These are phyloP conservation scores for Sclerotinia minor DNA, from an alignment of 2,329 filamentous ascomycete species.

Conservation along the genomic window DNA sequence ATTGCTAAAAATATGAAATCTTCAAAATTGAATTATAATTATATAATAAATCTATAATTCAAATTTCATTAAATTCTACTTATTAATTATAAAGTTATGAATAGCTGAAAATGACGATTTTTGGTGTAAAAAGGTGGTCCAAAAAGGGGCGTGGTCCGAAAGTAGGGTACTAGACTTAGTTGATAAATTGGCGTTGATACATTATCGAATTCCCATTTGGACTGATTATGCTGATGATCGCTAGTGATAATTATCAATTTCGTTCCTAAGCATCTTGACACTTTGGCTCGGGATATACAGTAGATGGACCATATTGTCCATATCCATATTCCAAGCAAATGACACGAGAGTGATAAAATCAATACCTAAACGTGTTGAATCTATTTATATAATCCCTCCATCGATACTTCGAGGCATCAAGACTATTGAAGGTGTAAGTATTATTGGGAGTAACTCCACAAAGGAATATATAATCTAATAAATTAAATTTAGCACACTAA, in stretches of 20 bases:
- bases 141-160: background rate
- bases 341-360: background rate
- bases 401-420: background rate
- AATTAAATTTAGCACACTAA: background rate
- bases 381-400: background rate
- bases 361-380: background rate
- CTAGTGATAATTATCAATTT: background rate
- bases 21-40: too few relatives aligned
- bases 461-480: too few relatives aligned
- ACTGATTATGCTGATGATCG: background rate
- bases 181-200: background rate
- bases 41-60: too few relatives aligned
- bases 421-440: background rate
- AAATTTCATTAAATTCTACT: too few relatives aligned
- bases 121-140: too few relatives aligned
- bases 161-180: background rate
- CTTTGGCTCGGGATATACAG: background rate
- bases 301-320: slow-evolving; percentile 7
- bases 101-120: too few relatives aligned
- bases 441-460: background rate
- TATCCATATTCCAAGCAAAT: background rate
- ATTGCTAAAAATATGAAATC: too few relatives aligned
- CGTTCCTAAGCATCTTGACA: background rate
- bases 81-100: too few relatives aligned
- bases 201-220: too few relatives aligned